Percentiles rank a stretch among this genome's conserved stretches.
phyloP scores from a whole-genome alignment of 2,329 filamentous ascomycete species.

The Fusarium azukiicola region DNA sequence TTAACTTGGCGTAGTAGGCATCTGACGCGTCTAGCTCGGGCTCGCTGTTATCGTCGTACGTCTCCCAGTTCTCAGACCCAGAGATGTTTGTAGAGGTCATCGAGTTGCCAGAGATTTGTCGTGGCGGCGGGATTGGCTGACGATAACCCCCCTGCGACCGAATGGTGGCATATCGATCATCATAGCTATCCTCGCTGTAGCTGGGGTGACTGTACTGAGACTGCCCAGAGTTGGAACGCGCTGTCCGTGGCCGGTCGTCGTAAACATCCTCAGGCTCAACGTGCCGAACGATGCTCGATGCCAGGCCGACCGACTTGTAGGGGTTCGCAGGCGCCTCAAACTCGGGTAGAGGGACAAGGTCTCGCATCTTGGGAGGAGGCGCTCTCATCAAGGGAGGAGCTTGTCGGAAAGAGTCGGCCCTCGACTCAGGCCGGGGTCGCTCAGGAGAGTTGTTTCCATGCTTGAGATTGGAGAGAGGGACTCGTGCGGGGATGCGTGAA shows the following conservation, averaged over 20 bases:
- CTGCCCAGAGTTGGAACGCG: slow-evolving; percentile 65
- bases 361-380: slow-evolving; percentile 96
- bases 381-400: slow-evolving; percentile 79
- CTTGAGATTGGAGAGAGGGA: slow-evolving; percentile 84
- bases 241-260: slow-evolving; percentile 77
- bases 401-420: slow-evolving; percentile 71
- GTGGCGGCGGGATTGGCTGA: slow-evolving; percentile 66
- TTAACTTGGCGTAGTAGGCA: slow-evolving; percentile 89
- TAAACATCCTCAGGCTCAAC: slow-evolving; percentile 92
- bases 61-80: slow-evolving; percentile 98
- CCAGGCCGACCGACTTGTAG: slow-evolving; percentile 71
- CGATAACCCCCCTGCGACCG: slow-evolving; percentile 64
- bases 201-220: slow-evolving; percentile 55
- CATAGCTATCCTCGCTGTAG: slow-evolving; percentile 62
- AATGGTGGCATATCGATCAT: slow-evolving; percentile 66
- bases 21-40: slow-evolving; percentile 88
- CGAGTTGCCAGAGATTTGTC: slow-evolving; percentile 84
- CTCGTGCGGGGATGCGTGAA: slow-evolving; percentile 83
- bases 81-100: slow-evolving; percentile 88
- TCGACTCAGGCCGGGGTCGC: slow-evolving; percentile 73
- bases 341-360: slow-evolving; percentile 78
- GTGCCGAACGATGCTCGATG: slow-evolving; percentile 78
- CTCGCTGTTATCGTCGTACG: slow-evolving; percentile 92
- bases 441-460: slow-evolving; percentile 91
- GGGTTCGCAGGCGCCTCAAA: slow-evolving; percentile 73